A percentile compares a stretch with the other conserved stretches of the same genome.
Evolutionary conservation across 2,329 filamentous ascomycete species (phyloP).

Genomic region (Trichoderma harzianum): DNA sequence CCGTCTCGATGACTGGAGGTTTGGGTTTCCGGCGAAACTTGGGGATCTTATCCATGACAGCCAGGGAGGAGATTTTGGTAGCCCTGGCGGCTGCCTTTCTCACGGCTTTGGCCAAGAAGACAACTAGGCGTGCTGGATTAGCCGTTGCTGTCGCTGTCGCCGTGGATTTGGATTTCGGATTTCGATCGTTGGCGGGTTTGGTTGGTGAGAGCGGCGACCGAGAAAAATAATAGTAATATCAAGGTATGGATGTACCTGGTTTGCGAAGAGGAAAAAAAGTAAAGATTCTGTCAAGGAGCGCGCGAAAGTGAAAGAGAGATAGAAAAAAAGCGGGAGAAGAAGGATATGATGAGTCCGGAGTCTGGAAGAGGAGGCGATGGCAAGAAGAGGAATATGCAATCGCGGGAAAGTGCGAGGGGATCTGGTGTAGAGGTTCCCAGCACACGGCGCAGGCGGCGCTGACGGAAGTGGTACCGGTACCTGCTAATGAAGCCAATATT

Average conservation of each 20-base stretch:
- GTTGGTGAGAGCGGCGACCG: not conserved
- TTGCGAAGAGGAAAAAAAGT: constrained; percentile 9
- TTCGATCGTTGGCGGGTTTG: constrained; percentile 21
- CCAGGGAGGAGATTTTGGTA: not conserved
- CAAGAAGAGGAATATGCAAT: not conserved
- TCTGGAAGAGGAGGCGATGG: constrained; percentile 1
- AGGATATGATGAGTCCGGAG: not conserved
- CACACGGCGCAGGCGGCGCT: not conserved
- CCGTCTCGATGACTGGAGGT: constrained; percentile 41
- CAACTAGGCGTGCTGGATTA: constrained; percentile 62
- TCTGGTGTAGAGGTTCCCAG: not conserved
- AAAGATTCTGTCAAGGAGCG: constrained; percentile 1
- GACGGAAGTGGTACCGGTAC: not conserved
- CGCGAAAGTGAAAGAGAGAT: not conserved
- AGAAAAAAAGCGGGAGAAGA: not conserved
- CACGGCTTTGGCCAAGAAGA: constrained; percentile 29
- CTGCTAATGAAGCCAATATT: not conserved
- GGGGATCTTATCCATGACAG: constrained; percentile 41
- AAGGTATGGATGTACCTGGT: not conserved
- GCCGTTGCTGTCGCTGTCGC: not conserved
- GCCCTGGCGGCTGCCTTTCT: constrained; percentile 34
- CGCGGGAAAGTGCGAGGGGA: not conserved
- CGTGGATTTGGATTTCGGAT: not conserved
- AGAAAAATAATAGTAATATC: not conserved
- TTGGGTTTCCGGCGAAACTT: constrained; percentile 44